phyloP scores from a whole-genome alignment of 441 rosid genomes.

The Euphorbia corollata region DNA sequence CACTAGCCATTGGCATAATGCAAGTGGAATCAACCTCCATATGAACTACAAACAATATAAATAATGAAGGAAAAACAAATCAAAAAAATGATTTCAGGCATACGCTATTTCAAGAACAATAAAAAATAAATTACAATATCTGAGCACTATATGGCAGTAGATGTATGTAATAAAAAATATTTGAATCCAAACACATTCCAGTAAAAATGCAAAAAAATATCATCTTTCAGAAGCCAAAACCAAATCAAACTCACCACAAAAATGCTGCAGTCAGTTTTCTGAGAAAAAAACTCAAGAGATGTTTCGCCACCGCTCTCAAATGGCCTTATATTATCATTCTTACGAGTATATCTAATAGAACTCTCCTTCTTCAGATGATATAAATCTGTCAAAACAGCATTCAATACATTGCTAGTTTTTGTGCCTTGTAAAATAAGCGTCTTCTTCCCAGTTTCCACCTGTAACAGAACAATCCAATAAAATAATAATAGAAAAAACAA shows the following conservation, averaged over 20 bases:
- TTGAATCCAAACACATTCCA: neutral
- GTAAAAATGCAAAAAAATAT: neutral
- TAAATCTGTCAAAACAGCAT: constrained; percentile 56
- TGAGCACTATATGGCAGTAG: neutral
- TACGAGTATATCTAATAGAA: constrained; percentile 66
- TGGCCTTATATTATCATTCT: constrained; percentile 84
- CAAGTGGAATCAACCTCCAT: neutral
- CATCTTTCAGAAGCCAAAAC: neutral
- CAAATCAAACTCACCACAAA: constrained; percentile 56
- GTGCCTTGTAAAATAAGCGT: constrained; percentile 85
- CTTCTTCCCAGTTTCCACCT: constrained; percentile 93
- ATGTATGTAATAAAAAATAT: neutral
- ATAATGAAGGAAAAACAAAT: too few species aligned
- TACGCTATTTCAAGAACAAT: neutral
- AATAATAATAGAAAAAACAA: neutral
- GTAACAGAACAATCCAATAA: constrained; percentile 2
- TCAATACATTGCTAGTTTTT: constrained; percentile 62
- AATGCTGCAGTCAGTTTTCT: constrained; percentile 82
- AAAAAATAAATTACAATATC: neutral
- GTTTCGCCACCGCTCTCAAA: constrained; percentile 92
- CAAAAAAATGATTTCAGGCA: neutral
- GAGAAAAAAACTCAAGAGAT: constrained; percentile 84
- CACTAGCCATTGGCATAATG: too few species aligned
- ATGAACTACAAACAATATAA: neutral
- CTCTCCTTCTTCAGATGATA: constrained; percentile 67